Conservation (phyloP, 2,329 filamentous ascomycete species). For the Alternaria novae-zelandiae region DNA sequence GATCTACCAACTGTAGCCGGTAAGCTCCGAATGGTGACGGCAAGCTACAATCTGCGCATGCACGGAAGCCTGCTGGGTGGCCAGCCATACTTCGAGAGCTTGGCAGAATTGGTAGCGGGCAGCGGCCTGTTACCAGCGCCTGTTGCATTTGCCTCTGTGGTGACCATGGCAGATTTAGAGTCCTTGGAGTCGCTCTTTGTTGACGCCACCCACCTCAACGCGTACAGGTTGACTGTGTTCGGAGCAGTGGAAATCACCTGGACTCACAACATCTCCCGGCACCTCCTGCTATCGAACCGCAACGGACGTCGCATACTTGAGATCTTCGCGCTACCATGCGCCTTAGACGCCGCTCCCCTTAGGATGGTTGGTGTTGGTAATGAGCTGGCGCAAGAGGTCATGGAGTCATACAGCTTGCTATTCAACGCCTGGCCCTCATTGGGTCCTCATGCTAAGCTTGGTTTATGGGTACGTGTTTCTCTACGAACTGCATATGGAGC, state of each 20-base stretch:
- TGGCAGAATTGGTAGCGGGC: background rate
- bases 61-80: background rate
- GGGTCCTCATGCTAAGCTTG: background rate
- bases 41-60: background rate
- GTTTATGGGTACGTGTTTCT: background rate
- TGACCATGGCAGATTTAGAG: background rate
- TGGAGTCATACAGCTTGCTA: conserved; percentile 25
- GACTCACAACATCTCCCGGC: conserved; percentile 28
- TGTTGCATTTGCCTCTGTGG: background rate
- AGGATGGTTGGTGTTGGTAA: background rate
- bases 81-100: background rate
- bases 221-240: conserved; percentile 20
- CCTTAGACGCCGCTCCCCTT: conserved; percentile 10
- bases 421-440: conserved; percentile 25
- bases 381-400: conserved; percentile 24
- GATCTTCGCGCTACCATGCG: conserved; percentile 27
- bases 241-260: conserved; percentile 25
- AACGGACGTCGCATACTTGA: conserved; percentile 18
- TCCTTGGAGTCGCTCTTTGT: background rate
- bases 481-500: background rate
- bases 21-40: background rate
- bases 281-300: conserved; percentile 21
- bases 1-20: background rate
- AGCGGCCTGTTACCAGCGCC: background rate
- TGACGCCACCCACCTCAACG: conserved; percentile 17